Conservation (phyloP, 306 rosid species). For the Crataegus laevigata region DNA sequence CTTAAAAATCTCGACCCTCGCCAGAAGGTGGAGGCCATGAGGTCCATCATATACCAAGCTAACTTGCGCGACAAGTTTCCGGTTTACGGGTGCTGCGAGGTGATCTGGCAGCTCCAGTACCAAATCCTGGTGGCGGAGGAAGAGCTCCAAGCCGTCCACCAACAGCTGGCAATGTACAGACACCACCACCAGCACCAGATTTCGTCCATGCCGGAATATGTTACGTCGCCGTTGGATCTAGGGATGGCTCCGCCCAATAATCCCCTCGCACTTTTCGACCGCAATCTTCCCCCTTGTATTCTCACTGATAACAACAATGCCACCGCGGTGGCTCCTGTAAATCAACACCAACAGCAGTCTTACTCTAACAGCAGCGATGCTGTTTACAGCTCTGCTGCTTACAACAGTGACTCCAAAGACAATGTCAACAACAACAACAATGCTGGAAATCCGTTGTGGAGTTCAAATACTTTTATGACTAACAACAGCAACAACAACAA, state of each 20-base stretch:
- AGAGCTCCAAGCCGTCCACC: conserved; percentile 48
- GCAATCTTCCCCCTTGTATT: conserved; percentile 14
- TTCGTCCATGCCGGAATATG: conserved; percentile 21
- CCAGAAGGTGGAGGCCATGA: conserved; percentile 49
- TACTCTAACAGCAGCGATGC: conserved; percentile 34
- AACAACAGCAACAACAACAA: conserved; percentile 10
- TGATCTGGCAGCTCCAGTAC: conserved; percentile 37
- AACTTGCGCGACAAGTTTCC: conserved; percentile 48
- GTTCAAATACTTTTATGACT: conserved; percentile 21
- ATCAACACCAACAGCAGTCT: conserved; percentile 36
- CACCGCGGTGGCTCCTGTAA: conserved; percentile 24
- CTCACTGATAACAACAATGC: not conserved
- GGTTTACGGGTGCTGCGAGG: conserved; percentile 56
- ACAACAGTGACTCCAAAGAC: conserved; percentile 35
- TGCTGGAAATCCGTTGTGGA: conserved; percentile 35
- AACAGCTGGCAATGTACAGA: conserved; percentile 46
- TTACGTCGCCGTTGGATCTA: conserved; percentile 47
- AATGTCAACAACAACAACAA: not conserved
- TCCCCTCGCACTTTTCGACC: conserved; percentile 29
- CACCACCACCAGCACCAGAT: conserved; percentile 38
- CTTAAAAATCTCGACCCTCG: conserved; percentile 33
- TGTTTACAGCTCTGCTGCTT: conserved; percentile 29
- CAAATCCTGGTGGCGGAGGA: conserved; percentile 40
- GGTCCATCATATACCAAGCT: conserved; percentile 54
- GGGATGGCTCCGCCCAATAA: conserved; percentile 48